Percentiles rank a stretch among this genome's conserved stretches.
These are phyloP conservation scores for Lipomyces chichibuensis DNA, from an alignment of 805 yeast species.

Conservation along the genomic window DNA sequence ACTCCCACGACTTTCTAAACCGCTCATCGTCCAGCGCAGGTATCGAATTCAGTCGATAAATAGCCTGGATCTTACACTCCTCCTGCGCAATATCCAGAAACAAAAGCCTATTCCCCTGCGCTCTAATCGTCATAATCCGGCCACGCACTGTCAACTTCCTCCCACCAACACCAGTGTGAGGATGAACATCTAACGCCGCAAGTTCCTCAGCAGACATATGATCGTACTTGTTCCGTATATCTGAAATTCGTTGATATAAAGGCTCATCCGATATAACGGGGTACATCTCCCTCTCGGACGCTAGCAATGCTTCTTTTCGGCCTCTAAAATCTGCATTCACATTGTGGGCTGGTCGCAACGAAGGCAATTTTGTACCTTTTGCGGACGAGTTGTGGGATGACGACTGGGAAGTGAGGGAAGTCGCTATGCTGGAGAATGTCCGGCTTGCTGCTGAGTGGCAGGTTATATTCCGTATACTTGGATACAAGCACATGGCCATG, in stretches of 20 bases:
- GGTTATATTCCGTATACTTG: neutral
- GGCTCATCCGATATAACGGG: conserved; percentile 18
- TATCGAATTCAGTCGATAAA: conserved; percentile 55
- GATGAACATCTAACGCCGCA: neutral
- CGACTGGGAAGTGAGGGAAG: neutral
- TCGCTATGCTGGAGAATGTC: neutral
- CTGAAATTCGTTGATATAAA: conserved; percentile 7
- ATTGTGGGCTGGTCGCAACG: neutral
- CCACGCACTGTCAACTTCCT: conserved; percentile 53
- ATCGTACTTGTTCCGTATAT: conserved; percentile 12
- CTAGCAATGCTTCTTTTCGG: conserved; percentile 19
- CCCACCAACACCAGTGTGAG: neutral
- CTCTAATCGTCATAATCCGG: conserved; percentile 59
- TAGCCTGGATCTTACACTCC: conserved; percentile 59
- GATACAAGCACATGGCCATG: neutral
- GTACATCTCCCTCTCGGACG: conserved; percentile 15
- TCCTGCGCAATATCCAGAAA: conserved; percentile 74
- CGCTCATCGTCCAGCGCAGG: conserved; percentile 49
- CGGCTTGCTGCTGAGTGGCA: neutral
- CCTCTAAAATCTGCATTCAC: conserved; percentile 20
- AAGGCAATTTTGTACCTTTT: neutral
- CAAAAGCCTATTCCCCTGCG: conserved; percentile 67
- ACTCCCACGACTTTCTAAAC: conserved; percentile 46
- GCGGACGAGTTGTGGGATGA: neutral
- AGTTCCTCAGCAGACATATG: conserved; percentile 17